phyloP scores from a whole-genome alignment of 1,284 basidiomycete species.

The Cutaneotrichosporon spelunceum region DNA sequence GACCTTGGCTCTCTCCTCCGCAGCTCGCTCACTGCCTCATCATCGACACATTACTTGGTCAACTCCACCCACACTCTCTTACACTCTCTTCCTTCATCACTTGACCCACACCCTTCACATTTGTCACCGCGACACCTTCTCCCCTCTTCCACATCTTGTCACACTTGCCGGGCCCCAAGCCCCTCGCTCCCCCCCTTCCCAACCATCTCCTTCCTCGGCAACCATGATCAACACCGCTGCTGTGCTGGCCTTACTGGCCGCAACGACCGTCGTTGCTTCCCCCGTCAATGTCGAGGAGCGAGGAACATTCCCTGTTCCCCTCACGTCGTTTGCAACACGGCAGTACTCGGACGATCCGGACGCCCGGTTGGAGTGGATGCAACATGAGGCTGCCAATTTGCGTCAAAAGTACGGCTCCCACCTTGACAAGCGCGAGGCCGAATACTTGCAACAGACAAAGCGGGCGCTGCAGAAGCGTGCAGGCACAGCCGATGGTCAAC shows the following conservation, averaged over 20 bases:
- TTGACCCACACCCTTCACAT: not conserved
- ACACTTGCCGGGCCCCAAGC: not conserved
- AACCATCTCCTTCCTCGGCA: not conserved
- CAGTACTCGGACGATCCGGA: conserved; percentile 32
- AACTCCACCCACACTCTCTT: not conserved
- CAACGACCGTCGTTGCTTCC: conserved; percentile 11
- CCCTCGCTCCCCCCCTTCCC: not conserved
- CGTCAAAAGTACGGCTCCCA: conserved; percentile 37
- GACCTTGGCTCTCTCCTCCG: no score
- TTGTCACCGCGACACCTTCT: not conserved
- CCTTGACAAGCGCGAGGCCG: conserved; percentile 29
- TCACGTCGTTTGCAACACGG: conserved; percentile 22
- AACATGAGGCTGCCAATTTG: conserved; percentile 31
- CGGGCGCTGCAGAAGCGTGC: conserved; percentile 19
- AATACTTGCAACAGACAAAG: conserved; percentile 13
- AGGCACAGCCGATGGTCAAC: conserved; percentile 1
- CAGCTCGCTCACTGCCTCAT: not conserved
- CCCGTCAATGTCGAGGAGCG: conserved; percentile 6
- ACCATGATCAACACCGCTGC: conserved; percentile 3
- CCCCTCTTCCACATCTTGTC: not conserved
- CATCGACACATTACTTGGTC: not conserved
- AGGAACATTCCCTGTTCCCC: conserved; percentile 18
- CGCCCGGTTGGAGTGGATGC: conserved; percentile 35
- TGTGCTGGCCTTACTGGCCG: conserved; percentile 9
- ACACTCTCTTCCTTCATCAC: not conserved